Base-by-base conservation (phyloP, 2,329 filamentous ascomycete species). In the Periconia macrospinosa region DNA sequence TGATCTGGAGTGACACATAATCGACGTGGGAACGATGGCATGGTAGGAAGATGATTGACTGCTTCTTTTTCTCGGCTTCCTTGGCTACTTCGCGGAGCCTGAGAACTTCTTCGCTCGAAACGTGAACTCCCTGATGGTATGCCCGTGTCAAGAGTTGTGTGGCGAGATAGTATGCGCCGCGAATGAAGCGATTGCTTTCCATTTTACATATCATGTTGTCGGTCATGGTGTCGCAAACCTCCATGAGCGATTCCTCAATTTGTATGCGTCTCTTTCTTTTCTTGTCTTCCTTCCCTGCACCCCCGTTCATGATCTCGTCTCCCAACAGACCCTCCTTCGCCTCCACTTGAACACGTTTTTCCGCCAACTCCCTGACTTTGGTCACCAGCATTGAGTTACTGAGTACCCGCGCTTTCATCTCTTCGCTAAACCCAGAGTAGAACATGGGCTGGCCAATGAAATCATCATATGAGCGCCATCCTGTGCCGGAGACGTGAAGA, bases 181-280 rank as follows among this genome's bases (percentile, higher is more conserved):
- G 82, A 62, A 99, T 96, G 69, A 97, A 97, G 2, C 85, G 80
- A 71, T 92, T 95, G 79, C 89, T 95, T 75, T 99, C 94, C 82
- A 97, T 93, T 76, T 99, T 99, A 83, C 93, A 97, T 57, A 99
- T 97, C 94, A 99, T 97, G 58, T 88, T 86, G 69, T 96, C 91
- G 20, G 92, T 91, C 83, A 94, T 87, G 60, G 88, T 87, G 59
- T 94, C 91, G 3, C 91, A 89, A 5, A 97, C 87, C 68, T 96
- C 87, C 50, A 86, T 82, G 44, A 99, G 78, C 53, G 87, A 87
- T 37, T 81, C 79, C 67, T 92, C 86, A 52, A 97, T 84, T 63
- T 89, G 85, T 48, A 85, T 82, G 48, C 94, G 80, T 56, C 86
- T 86, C 47, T 80, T 80, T 65, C 88, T 83, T 48, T 57, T 68